A percentile compares a stretch with the other conserved stretches of the same genome.
Conservation (phyloP, 1,284 basidiomycete genomes). For the Papiliotrema nemorosa region DNA sequence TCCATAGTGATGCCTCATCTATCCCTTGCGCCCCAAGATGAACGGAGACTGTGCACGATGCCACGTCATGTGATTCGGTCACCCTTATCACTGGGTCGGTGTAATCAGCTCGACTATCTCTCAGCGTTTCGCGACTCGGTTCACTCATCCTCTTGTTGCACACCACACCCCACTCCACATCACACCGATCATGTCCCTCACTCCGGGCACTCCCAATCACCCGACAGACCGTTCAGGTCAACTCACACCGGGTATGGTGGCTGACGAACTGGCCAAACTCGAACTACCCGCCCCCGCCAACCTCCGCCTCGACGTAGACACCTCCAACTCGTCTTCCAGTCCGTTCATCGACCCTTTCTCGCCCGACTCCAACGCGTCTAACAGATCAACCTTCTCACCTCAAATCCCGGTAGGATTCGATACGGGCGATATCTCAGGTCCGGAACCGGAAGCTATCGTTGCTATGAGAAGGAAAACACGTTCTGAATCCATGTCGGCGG, state of each 20-base stretch:
- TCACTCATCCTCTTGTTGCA: too few relatives aligned
- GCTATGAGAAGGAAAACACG: slow-evolving; percentile 31
- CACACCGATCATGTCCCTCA: slow-evolving; percentile 20
- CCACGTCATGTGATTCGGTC: too few relatives aligned
- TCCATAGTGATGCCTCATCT: too few relatives aligned
- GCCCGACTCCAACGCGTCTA: slow-evolving; percentile 11
- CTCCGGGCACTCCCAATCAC: slow-evolving; percentile 23
- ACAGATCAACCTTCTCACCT: too few relatives aligned
- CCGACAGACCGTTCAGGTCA: slow-evolving; percentile 9
- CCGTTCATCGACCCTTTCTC: not conserved
- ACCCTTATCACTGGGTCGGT: too few relatives aligned
- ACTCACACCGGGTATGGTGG: slow-evolving; percentile 44
- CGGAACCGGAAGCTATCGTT: slow-evolving; percentile 47
- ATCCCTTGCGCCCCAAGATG: too few relatives aligned
- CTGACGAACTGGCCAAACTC: slow-evolving; percentile 45
- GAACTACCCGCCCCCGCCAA: slow-evolving; percentile 45
- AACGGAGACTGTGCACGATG: too few relatives aligned
- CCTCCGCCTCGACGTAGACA: slow-evolving; percentile 29
- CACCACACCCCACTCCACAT: too few relatives aligned
- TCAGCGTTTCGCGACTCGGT: too few relatives aligned
- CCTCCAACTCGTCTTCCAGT: slow-evolving; percentile 11
- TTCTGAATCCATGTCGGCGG: slow-evolving; percentile 46
- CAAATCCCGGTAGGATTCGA: slow-evolving; percentile 2
- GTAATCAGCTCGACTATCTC: too few relatives aligned
- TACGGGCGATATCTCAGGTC: slow-evolving; percentile 38